A percentile compares a stretch with the other conserved stretches of the same genome.
phyloP scores from a whole-genome alignment of 2,329 filamentous ascomycete genomes.

The Simplicillium sp. region DNA sequence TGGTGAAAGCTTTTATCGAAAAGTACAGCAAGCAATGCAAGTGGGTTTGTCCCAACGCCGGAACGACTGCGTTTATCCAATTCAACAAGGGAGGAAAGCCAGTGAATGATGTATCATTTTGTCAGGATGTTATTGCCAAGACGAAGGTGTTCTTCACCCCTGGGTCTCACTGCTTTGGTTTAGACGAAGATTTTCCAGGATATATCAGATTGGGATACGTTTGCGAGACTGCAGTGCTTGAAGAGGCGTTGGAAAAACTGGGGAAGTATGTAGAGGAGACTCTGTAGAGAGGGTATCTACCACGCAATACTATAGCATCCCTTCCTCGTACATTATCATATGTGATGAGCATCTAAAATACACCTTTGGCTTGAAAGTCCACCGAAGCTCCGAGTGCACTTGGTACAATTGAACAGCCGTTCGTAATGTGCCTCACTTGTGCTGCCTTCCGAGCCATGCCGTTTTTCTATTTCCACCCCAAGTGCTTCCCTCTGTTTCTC shows the following conservation, averaged over 20 bases:
- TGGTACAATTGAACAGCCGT: too few species aligned
- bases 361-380: too few species aligned
- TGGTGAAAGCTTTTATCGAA: slow-evolving; percentile 60
- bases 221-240: slow-evolving; percentile 58
- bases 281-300: neutral
- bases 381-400: too few species aligned
- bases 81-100: slow-evolving; percentile 52
- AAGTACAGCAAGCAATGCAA: slow-evolving; percentile 53
- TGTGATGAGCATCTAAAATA: too few species aligned
- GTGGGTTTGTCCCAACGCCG: slow-evolving; percentile 68
- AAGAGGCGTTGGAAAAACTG: slow-evolving; percentile 49
- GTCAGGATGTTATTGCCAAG: slow-evolving; percentile 55
- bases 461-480: too few species aligned
- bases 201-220: slow-evolving; percentile 73
- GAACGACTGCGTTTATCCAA: slow-evolving; percentile 70
- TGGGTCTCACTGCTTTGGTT: slow-evolving; percentile 64
- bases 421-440: too few species aligned
- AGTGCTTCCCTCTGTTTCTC: too few species aligned
- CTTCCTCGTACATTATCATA: too few species aligned
- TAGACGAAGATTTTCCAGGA: slow-evolving; percentile 55
- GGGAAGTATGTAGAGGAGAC: slow-evolving; percentile 24
- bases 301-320: neutral
- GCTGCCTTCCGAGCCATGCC: too few species aligned
- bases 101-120: slow-evolving; percentile 66
- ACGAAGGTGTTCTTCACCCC: slow-evolving; percentile 68